phyloP scores from a whole-genome alignment of 2,329 filamentous ascomycete genomes.

The Elsinoe arachidis region DNA sequence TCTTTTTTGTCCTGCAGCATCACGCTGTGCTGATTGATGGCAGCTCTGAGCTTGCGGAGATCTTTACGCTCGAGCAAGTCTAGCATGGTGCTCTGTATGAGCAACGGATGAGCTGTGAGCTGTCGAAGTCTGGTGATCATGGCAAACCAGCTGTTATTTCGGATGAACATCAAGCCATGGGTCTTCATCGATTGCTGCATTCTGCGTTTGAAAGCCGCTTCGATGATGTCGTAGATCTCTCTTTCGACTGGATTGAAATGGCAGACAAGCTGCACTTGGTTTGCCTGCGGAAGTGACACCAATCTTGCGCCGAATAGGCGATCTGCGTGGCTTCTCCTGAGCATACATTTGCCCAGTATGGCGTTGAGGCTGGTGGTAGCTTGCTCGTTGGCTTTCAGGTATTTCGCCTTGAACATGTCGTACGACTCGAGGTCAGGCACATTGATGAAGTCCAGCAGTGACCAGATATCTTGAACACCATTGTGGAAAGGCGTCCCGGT shows the following conservation, averaged over 20 bases:
- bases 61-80: conserved; percentile 38
- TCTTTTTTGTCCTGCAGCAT: neutral
- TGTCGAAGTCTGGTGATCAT: conserved; percentile 46
- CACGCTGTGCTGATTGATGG: neutral
- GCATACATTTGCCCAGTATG: conserved; percentile 39
- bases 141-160: conserved; percentile 35
- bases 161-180: conserved; percentile 22
- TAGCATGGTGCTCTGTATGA: conserved; percentile 38
- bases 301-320: conserved; percentile 46
- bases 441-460: conserved; percentile 61
- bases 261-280: conserved; percentile 34
- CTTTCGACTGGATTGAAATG: conserved; percentile 46
- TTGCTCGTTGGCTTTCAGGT: neutral
- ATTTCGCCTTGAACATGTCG: neutral
- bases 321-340: conserved; percentile 47
- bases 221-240: conserved; percentile 46
- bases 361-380: neutral
- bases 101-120: conserved; percentile 41
- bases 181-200: conserved; percentile 31
- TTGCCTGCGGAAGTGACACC: conserved; percentile 44
- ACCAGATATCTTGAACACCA: conserved; percentile 26
- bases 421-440: conserved; percentile 32
- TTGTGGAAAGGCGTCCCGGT: conserved; percentile 37
- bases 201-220: conserved; percentile 32
- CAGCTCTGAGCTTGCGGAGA: conserved; percentile 21